A percentile compares a stretch with the other conserved stretches of the same genome.
These are phyloP conservation scores for Oemleria cerasiformis DNA, from an alignment of 306 rosid species.

Conservation along the genomic window DNA sequence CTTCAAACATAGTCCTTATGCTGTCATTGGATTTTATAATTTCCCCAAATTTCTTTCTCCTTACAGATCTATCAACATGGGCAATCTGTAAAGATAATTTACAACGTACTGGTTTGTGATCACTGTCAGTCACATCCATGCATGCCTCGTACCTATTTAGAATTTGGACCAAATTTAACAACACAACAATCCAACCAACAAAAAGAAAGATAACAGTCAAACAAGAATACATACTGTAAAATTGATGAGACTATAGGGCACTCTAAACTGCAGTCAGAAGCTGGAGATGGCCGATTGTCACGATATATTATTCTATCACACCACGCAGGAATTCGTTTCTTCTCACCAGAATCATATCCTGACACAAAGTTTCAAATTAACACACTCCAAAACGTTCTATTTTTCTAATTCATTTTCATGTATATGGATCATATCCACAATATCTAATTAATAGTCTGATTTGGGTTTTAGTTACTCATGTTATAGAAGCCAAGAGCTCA, in stretches of 20 bases:
- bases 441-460: too few relatives aligned
- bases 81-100: conserved; percentile 69
- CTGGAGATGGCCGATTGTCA: conserved; percentile 63
- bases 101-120: conserved; percentile 97
- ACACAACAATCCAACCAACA: conserved; percentile 17
- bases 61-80: conserved; percentile 80
- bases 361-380: conserved; percentile 9
- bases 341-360: conserved; percentile 99
- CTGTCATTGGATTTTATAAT: conserved; percentile 61
- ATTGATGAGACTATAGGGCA: conserved; percentile 89
- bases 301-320: conserved; percentile 97
- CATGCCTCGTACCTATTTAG: conserved; percentile 84
- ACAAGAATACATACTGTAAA: conserved; percentile 60
- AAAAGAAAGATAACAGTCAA: conserved; percentile 10
- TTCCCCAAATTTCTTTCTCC: conserved; percentile 81
- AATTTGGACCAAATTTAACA: conserved; percentile 24
- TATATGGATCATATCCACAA: neutral
- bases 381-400: neutral
- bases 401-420: neutral
- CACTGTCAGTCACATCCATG: conserved; percentile 98
- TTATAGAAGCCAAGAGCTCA: conserved; percentile 1
- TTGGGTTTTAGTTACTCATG: neutral
- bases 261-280: conserved; percentile 64
- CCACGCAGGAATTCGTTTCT: conserved; percentile 99
- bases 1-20: conserved; percentile 61